These are phyloP conservation scores for Flaveria linearis DNA, from an alignment of 129 eudicot genomes.

Conservation along the genomic window DNA sequence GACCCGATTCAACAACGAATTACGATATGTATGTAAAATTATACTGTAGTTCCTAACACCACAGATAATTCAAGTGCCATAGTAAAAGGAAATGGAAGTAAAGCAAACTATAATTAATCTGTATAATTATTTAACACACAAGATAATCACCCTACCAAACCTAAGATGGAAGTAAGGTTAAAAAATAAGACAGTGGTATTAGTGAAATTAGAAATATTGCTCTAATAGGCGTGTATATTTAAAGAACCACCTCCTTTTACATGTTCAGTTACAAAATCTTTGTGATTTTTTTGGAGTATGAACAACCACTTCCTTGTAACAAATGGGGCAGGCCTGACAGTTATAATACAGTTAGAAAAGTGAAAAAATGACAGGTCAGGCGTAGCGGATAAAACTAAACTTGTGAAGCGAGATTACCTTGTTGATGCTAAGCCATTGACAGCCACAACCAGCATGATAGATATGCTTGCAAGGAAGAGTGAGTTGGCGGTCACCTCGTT, in stretches of 20 bases:
- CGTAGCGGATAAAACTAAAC: neutral
- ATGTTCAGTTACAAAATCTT: conserved; percentile 32
- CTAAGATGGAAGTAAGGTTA: conserved; percentile 25
- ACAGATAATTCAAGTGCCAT: neutral
- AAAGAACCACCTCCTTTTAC: conserved; percentile 19
- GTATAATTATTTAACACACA: conserved; percentile 38
- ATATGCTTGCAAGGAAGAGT: conserved; percentile 90
- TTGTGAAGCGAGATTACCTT: conserved; percentile 49
- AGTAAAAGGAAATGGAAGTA: conserved; percentile 1
- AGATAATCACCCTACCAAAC: conserved; percentile 32
- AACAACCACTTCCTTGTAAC: conserved; percentile 73
- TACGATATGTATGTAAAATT: neutral
- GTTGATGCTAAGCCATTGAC: conserved; percentile 90
- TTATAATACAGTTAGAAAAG: conserved; percentile 14
- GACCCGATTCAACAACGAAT: too few relatives aligned
- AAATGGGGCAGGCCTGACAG: conserved; percentile 85
- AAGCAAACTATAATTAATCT: conserved; percentile 39
- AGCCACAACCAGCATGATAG: conserved; percentile 81
- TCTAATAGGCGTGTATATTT: conserved; percentile 7
- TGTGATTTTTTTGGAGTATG: conserved; percentile 51
- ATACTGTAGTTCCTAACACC: neutral
- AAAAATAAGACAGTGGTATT: conserved; percentile 16
- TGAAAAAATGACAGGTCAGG: neutral
- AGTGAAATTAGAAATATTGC: conserved; percentile 23
- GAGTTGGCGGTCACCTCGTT: conserved; percentile 74